Base-by-base conservation (phyloP, 139 green algal genomes). In the Zygnema circumcarinatum region DNA sequence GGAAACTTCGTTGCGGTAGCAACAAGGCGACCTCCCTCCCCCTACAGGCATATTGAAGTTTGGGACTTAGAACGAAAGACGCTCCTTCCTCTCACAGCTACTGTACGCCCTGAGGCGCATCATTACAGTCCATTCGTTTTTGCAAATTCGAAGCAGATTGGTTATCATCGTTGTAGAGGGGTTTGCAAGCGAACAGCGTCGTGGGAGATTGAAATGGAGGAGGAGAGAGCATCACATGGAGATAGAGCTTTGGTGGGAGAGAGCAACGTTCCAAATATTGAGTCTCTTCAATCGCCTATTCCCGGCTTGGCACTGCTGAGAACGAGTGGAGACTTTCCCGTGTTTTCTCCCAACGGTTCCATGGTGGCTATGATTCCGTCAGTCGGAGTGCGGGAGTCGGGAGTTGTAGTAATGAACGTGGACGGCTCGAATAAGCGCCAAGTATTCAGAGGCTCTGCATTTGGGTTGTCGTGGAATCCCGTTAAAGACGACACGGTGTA, bases 401-500 rank as follows among this genome's bases (percentile, higher is more conserved):
- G 35, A 41, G 69, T 78, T 39, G 69, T 41, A 41, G 35, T 78
- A 11, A 52, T 41, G 69, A 78, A 52, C 35, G 11, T 78, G 3
- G 69, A 78, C 16, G 35, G 35, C 11, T 38, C 11, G 7, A 35
- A 38, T 36, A 32, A 29, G 21, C 29, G 35, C 32, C 11, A 35
- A 32, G 76, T 84, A 0, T 84, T 84, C 76, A 74, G 67, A 56
- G 76, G 76, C 1, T 0, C 76, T 1, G 76, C 76, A 36, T 84
- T 84, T 56, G 76, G 76, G 39, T 56, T 84, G 35, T 38, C 33
- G 1, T 84, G 76, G 76, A 84, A 75, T 35, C 76, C 76, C 1
- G 2, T 52, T 21, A 54, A 40, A 56, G 32, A 36, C 1, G 36
- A 54, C 21, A 47, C 47, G n/a, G 36, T 76, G 25, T 86, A 76